phyloP scores from a whole-genome alignment of 2,329 filamentous ascomycete species.

The Pyricularia sp. region DNA sequence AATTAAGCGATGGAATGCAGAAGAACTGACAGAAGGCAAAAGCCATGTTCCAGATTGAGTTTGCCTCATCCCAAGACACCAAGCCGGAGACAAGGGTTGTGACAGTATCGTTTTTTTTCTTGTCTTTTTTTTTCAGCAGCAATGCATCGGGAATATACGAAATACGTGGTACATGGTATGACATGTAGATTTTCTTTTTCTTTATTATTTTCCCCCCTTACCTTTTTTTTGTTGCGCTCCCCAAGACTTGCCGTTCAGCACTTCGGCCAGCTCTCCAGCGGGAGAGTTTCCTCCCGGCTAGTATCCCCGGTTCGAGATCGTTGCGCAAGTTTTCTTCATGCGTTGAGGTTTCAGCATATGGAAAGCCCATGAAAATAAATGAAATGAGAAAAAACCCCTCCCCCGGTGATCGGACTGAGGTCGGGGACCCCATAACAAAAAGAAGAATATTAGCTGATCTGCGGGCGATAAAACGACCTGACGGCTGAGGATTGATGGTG shows the following conservation, averaged over 20 bases:
- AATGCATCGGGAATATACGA: neutral
- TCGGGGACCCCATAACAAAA: neutral
- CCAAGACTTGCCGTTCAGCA: no score
- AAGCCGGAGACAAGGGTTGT: no score
- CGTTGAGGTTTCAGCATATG: neutral
- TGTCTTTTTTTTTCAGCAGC: neutral
- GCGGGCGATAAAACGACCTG: neutral
- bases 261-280: neutral
- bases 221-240: no score
- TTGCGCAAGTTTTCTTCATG: neutral
- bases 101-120: no score
- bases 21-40: neutral
- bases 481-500: neutral
- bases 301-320: no score
- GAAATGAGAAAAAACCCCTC: no score
- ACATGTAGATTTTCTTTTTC: neutral
- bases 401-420: neutral
- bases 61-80: no score
- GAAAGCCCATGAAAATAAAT: neutral
- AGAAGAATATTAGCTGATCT: neutral
- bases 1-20: neutral
- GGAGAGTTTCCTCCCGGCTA: neutral
- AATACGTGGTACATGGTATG: neutral
- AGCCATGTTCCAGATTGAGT: neutral
- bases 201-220: no score